phyloP scores from a whole-genome alignment of 352 stramenopile genomes.

The Pythium myriotylum region DNA sequence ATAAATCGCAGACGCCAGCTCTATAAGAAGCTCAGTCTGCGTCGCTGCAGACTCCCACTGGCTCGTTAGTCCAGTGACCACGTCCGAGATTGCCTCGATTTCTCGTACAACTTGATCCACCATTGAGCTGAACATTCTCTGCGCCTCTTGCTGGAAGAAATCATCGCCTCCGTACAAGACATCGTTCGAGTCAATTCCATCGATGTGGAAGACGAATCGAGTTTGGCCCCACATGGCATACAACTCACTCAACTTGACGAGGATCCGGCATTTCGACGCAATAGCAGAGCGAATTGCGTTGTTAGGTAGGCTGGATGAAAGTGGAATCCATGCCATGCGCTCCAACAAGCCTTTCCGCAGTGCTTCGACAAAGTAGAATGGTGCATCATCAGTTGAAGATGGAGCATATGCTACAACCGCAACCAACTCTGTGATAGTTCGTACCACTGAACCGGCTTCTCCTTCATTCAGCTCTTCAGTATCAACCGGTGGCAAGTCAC shows the following conservation, averaged over 20 bases:
- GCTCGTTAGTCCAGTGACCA: not conserved
- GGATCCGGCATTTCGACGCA: conserved; percentile 38
- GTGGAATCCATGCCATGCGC: conserved; percentile 37
- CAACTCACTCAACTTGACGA: conserved; percentile 52
- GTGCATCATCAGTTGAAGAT: conserved; percentile 74
- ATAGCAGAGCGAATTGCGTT: conserved; percentile 21
- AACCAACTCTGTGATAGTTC: conserved; percentile 52
- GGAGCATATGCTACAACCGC: conserved; percentile 75
- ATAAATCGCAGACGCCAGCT: conserved; percentile 10
- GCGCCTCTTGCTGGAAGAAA: conserved; percentile 53
- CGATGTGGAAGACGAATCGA: conserved; percentile 36
- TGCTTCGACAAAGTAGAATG: conserved; percentile 88
- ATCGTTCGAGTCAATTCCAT: conserved; percentile 83
- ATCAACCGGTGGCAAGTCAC: not conserved
- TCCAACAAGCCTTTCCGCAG: conserved; percentile 72
- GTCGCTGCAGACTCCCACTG: conserved; percentile 4
- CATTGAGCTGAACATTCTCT: conserved; percentile 44
- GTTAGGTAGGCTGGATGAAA: not conserved
- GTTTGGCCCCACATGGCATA: conserved; percentile 66
- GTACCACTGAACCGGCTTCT: conserved; percentile 14
- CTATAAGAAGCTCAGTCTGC: conserved; percentile 25
- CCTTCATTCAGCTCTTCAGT: not conserved
- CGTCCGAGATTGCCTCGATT: conserved; percentile 36
- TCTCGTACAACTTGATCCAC: conserved; percentile 54
- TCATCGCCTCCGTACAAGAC: conserved; percentile 75